Conservation (phyloP, 148 eudicot species). For the Nepenthes mirabilis region DNA sequence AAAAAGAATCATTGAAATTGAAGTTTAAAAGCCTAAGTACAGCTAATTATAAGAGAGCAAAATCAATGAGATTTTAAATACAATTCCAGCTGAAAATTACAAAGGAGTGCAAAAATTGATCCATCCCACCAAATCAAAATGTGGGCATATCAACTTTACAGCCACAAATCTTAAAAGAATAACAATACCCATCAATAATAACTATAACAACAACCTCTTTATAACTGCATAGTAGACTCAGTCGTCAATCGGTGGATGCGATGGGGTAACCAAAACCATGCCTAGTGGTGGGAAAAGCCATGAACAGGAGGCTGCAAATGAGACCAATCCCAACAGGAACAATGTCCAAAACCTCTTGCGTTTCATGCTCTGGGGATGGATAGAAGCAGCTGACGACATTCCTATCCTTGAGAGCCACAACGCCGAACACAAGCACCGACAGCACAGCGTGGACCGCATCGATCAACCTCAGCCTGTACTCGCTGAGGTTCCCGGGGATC, state of each 20-base stretch:
- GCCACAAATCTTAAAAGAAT: no score
- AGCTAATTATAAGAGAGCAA: no score
- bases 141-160: no score
- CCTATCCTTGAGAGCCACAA: constrained; percentile 35
- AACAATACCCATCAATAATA: no score
- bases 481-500: constrained; percentile 11
- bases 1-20: no score
- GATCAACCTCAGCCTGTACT: constrained; percentile 28
- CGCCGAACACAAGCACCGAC: constrained; percentile 43
- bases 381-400: constrained; percentile 43
- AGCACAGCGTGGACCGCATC: constrained; percentile 47
- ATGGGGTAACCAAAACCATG: constrained; percentile 62
- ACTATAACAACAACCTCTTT: no score
- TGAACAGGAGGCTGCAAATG: constrained; percentile 40
- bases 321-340: constrained; percentile 49
- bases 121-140: no score
- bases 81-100: no score
- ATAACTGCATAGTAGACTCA: no score
- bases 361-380: constrained; percentile 30
- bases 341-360: constrained; percentile 32
- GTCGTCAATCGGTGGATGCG: not conserved
- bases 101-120: no score
- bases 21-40: no score
- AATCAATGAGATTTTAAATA: no score
- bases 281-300: constrained; percentile 45